Conservation (phyloP, 306 rosid species). For the Trifolium subterraneum region DNA sequence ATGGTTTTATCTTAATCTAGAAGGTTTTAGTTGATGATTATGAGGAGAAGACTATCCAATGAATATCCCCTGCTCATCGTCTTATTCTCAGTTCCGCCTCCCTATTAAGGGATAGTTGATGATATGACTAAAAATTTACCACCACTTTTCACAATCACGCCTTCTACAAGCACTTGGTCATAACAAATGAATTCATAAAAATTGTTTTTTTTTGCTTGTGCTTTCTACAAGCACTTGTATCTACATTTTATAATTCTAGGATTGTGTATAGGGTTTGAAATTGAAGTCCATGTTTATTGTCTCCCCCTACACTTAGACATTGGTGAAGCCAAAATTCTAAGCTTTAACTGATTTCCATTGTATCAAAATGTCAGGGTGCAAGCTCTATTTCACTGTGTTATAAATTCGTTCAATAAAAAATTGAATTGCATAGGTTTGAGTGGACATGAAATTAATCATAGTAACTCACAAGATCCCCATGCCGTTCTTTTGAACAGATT, state of each 20-base stretch:
- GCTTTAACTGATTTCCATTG: neutral
- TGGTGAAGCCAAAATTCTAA: neutral
- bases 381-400: constrained; percentile 8
- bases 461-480: neutral
- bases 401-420: constrained; percentile 26
- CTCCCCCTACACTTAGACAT: neutral
- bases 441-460: constrained; percentile 1
- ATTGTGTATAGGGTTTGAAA: constrained; percentile 11
- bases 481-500: constrained; percentile 42
- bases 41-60: constrained; percentile 5
- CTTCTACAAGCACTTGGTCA: constrained; percentile 31
- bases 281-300: neutral
- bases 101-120: neutral
- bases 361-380: neutral
- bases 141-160: constrained; percentile 16
- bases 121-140: constrained; percentile 8
- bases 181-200: neutral
- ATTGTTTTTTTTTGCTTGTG: neutral
- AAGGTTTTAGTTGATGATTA: constrained; percentile 13
- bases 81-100: constrained; percentile 9
- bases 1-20: constrained; percentile 23
- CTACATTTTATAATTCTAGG: neutral
- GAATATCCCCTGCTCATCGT: constrained; percentile 26
- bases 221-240: no score
- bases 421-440: constrained; percentile 30